These are phyloP conservation scores for Wickerhamiella hasegawae DNA, from an alignment of 805 yeast species.

Conservation along the genomic window DNA sequence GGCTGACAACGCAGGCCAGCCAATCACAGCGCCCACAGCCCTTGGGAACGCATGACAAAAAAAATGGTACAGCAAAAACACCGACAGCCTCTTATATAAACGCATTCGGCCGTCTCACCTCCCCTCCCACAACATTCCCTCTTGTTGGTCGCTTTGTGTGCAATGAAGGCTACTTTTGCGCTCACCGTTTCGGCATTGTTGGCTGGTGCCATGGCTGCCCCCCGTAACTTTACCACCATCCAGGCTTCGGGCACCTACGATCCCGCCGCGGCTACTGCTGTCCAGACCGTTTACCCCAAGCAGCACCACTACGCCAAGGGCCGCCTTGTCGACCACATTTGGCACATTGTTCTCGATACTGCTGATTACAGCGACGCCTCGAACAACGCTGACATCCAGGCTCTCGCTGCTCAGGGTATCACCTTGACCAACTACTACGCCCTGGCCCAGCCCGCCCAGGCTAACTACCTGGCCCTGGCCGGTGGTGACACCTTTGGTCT, in stretches of 20 bases:
- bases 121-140: no score
- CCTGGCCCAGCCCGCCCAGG: slow-evolving; percentile 37
- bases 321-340: slow-evolving; percentile 17
- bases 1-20: not conserved
- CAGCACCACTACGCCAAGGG: slow-evolving; percentile 18
- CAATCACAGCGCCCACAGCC: not conserved
- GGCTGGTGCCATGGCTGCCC: slow-evolving; percentile 14
- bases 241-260: slow-evolving; percentile 17
- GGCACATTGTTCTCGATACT: slow-evolving; percentile 35
- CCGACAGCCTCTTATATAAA: not conserved
- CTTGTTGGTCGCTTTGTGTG: not conserved
- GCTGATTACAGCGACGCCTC: slow-evolving; percentile 36
- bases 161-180: slow-evolving; percentile 7
- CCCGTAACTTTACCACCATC: slow-evolving; percentile 15
- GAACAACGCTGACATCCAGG: slow-evolving; percentile 28
- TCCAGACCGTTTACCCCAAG: slow-evolving; percentile 18
- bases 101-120: not conserved
- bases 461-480: slow-evolving; percentile 34
- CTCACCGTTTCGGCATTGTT: slow-evolving; percentile 9
- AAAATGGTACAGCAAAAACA: not conserved
- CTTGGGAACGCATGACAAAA: not conserved
- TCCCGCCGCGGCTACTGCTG: slow-evolving; percentile 19
- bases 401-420: slow-evolving; percentile 30
- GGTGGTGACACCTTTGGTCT: slow-evolving; percentile 38
- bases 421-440: slow-evolving; percentile 36